Evolutionary conservation across 306 rosid genomes (phyloP).

Genomic region (Luffa acutangula): DNA sequence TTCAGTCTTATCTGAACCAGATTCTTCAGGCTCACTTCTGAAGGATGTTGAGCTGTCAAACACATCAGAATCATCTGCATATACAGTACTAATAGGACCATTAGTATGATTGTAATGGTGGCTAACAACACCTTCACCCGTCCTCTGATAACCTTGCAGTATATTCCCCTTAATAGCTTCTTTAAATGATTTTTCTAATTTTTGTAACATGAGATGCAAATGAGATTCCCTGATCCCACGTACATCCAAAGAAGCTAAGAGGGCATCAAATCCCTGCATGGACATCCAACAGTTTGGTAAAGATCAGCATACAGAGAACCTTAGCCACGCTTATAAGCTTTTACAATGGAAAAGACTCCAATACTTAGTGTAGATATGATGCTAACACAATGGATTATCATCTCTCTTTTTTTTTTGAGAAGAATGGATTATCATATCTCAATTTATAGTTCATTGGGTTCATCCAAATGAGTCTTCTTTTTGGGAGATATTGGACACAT

Average conservation of each 20-base stretch:
- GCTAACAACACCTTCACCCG: constrained; percentile 18
- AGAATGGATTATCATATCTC: background rate
- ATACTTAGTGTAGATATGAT: background rate
- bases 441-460: background rate
- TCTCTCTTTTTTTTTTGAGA: no score
- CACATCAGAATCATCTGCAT: constrained; percentile 28
- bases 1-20: constrained; percentile 32
- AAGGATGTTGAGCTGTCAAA: constrained; percentile 48
- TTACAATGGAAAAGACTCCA: background rate
- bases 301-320: background rate
- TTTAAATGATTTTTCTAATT: constrained; percentile 43
- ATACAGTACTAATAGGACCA: constrained; percentile 25
- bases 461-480: background rate
- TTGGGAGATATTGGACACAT: no score
- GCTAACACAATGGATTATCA: background rate
- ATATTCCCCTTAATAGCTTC: constrained; percentile 35
- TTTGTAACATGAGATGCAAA: constrained; percentile 54
- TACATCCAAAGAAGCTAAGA: constrained; percentile 55
- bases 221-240: constrained; percentile 72
- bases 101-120: constrained; percentile 20
- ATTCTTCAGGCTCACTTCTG: constrained; percentile 45
- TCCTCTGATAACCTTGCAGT: constrained; percentile 12
- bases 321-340: background rate
- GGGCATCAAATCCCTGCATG: constrained; percentile 60
- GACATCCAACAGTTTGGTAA: background rate